A percentile compares a stretch with the other conserved stretches of the same genome.
Evolutionary conservation across 108 stramenopile genomes (phyloP).

Genomic region (Nitzschia putrida): DNA sequence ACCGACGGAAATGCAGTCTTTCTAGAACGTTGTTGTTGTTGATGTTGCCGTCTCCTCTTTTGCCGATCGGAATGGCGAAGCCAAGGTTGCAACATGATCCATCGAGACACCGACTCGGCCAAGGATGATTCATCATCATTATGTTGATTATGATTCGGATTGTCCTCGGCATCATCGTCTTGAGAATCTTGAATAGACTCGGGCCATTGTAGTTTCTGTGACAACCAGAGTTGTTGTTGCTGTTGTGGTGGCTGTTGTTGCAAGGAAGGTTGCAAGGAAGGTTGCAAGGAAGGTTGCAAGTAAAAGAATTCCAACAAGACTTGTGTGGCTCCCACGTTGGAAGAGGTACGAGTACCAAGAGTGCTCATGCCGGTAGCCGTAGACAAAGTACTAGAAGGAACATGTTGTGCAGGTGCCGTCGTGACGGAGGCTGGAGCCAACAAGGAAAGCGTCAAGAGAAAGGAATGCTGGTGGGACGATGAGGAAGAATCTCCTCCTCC

Average conservation of each 20-base stretch:
- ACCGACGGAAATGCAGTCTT: background rate
- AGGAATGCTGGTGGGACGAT: background rate
- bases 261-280: background rate
- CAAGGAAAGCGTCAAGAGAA: slow-evolving; percentile 11
- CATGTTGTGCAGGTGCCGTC: background rate
- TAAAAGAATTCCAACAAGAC: slow-evolving; percentile 20
- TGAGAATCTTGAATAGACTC: slow-evolving; percentile 8
- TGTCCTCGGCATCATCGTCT: background rate
- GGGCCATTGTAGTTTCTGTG: slow-evolving; percentile 22
- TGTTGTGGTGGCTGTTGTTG: background rate
- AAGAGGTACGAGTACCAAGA: background rate
- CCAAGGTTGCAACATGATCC: slow-evolving; percentile 13
- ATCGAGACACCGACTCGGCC: background rate
- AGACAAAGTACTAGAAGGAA: background rate
- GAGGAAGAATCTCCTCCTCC: background rate
- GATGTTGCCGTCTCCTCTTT: background rate
- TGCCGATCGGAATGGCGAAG: background rate
- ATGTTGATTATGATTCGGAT: background rate
- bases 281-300: background rate
- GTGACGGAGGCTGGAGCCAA: background rate
- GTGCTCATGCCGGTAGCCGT: too few relatives aligned
- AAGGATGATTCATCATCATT: background rate
- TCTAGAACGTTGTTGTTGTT: background rate
- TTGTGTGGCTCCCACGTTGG: background rate
- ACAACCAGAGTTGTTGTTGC: background rate